Conservation (phyloP, 2,329 filamentous ascomycete genomes). For the Aspergillus sp. region DNA sequence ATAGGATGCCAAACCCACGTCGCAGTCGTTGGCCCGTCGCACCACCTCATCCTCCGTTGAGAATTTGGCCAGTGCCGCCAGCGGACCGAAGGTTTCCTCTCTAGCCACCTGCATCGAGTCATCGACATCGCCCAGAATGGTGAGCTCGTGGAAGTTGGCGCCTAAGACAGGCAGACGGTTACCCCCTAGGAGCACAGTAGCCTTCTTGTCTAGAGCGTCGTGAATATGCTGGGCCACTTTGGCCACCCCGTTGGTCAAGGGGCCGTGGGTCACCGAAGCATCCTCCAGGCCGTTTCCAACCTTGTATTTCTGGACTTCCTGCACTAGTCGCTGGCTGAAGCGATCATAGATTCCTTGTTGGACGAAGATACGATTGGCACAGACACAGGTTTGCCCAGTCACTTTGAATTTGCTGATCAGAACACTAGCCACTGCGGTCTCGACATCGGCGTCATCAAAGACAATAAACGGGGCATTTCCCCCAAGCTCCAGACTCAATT, state of each 20-base stretch:
- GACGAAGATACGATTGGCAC: slow-evolving; percentile 57
- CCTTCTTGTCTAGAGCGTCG: slow-evolving; percentile 74
- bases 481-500: slow-evolving; percentile 80
- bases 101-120: slow-evolving; percentile 72
- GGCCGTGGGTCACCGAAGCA: slow-evolving; percentile 42
- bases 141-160: slow-evolving; percentile 80
- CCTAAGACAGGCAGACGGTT: slow-evolving; percentile 70
- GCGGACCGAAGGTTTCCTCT: slow-evolving; percentile 92
- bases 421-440: slow-evolving; percentile 74
- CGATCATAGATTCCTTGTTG: slow-evolving; percentile 49
- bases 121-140: slow-evolving; percentile 80
- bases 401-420: slow-evolving; percentile 84
- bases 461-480: slow-evolving; percentile 94
- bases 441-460: slow-evolving; percentile 80
- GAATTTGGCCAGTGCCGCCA: slow-evolving; percentile 83
- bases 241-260: slow-evolving; percentile 66
- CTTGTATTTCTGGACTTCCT: slow-evolving; percentile 45
- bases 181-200: slow-evolving; percentile 69
- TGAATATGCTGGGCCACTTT: slow-evolving; percentile 76
- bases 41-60: slow-evolving; percentile 83
- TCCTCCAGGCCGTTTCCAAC: slow-evolving; percentile 40
- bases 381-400: slow-evolving; percentile 91
- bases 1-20: slow-evolving; percentile 86
- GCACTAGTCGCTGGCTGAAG: slow-evolving; percentile 54
- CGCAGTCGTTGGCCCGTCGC: slow-evolving; percentile 70